These are phyloP conservation scores for Phialophora tarda DNA, from an alignment of 2,329 filamentous ascomycete genomes.

Conservation along the genomic window DNA sequence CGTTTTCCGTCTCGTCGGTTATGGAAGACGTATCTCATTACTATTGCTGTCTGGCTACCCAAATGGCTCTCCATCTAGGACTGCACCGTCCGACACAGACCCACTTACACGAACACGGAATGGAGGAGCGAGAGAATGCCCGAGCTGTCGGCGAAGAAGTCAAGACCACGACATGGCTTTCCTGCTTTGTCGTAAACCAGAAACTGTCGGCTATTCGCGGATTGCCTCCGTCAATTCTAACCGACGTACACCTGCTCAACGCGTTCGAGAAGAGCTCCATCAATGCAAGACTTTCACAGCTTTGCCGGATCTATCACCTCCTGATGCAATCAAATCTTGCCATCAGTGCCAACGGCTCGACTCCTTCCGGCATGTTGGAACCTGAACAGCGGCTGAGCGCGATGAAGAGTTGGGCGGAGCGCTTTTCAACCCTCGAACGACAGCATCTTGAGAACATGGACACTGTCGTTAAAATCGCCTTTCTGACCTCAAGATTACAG, in stretches of 20 bases:
- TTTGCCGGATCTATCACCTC: slow-evolving; percentile 15
- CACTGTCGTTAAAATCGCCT: slow-evolving; percentile 15
- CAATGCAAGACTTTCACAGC: slow-evolving; percentile 4
- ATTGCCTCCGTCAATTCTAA: slow-evolving; percentile 10
- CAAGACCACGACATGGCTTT: slow-evolving; percentile 37
- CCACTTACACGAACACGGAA: slow-evolving; percentile 32
- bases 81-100: slow-evolving; percentile 36
- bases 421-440: slow-evolving; percentile 7
- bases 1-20: slow-evolving; percentile 37
- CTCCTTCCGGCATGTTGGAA: slow-evolving; percentile 18
- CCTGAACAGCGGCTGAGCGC: background rate
- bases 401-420: slow-evolving; percentile 9
- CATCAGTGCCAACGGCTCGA: slow-evolving; percentile 14
- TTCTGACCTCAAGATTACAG: slow-evolving; percentile 20
- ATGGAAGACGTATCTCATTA: slow-evolving; percentile 31
- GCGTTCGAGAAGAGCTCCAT: slow-evolving; percentile 7
- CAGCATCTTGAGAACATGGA: slow-evolving; percentile 12
- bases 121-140: slow-evolving; percentile 29
- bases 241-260: slow-evolving; percentile 17
- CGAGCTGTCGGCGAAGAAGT: slow-evolving; percentile 25
- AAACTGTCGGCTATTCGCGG: slow-evolving; percentile 15
- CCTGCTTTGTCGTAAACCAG: slow-evolving; percentile 35
- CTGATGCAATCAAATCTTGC: slow-evolving; percentile 15
- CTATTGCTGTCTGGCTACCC: slow-evolving; percentile 32
- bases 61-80: slow-evolving; percentile 36